A percentile compares a stretch with the other conserved stretches of the same genome.
These are phyloP conservation scores for Blastocystis sp. DNA, from an alignment of 352 stramenopile genomes.

Conservation along the genomic window DNA sequence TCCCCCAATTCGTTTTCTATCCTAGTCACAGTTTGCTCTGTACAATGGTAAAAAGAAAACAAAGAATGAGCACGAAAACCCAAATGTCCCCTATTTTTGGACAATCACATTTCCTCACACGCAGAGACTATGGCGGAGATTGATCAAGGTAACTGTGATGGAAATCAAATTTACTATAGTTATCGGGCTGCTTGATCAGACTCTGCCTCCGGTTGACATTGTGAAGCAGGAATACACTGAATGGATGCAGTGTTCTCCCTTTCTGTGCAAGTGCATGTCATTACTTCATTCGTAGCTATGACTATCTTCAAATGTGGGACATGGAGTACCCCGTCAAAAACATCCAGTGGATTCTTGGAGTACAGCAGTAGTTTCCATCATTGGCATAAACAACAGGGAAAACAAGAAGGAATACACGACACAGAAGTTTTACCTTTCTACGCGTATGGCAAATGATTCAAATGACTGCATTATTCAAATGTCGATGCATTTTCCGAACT, in stretches of 20 bases:
- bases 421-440: conserved; percentile 19
- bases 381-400: neutral
- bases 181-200: neutral
- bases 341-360: conserved; percentile 40
- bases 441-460: neutral
- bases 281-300: conserved; percentile 30
- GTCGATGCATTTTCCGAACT: conserved; percentile 22
- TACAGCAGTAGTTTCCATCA: neutral
- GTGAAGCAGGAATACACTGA: conserved; percentile 27
- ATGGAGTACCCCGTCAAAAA: neutral
- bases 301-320: conserved; percentile 36
- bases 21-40: too few relatives aligned
- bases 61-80: too few relatives aligned
- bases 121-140: neutral
- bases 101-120: too few relatives aligned
- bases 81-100: too few relatives aligned
- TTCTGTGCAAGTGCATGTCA: neutral
- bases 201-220: neutral
- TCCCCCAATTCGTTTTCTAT: too few relatives aligned
- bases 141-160: neutral
- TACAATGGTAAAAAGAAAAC: too few relatives aligned
- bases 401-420: conserved; percentile 22
- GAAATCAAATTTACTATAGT: neutral
- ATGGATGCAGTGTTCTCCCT: conserved; percentile 48
- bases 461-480: conserved; percentile 28